Evolutionary conservation across 2,329 filamentous ascomycete species (phyloP), one percentile per base, ranked within the genome.

Genomic region (Simplicillium aogashimaense): DNA sequence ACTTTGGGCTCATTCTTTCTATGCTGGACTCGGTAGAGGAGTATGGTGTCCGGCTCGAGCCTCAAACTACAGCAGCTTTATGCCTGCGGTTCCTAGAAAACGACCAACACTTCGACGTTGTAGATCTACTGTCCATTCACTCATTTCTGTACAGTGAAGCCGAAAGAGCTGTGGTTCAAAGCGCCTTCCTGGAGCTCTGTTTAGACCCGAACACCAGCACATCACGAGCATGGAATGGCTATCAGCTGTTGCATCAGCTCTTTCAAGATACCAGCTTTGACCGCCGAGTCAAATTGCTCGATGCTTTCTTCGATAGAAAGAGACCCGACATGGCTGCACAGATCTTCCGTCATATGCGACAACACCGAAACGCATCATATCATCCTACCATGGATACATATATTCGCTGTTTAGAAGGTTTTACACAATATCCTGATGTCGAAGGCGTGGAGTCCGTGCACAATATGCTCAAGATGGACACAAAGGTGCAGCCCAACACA

Each of bases 401-500:
- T 55, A 73, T 86, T 3, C 65, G 72, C 29, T 89, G 81, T 45
- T 82, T 97, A 42, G 76, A 85, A 44, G 86, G 87, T 3, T 74
- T 95, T 17, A 81, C 81, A 3, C 59, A 61, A n/a, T 60, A 63
- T 33, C 62, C 63, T 1, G 64, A 67, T 40, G 25, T 63, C 2
- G 78, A 85, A 41, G 79, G 78, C 33, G 65, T 95, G 15, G 76
- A 79, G 43, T 76, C 83, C 45, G 76, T 94, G 2, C 84, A 95
- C 64, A 95, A 95, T 56, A 90, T 95, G 77, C 71, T 95, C 49
- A 97, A 95, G 64, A 81, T 95, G 58, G 92, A 98, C 58, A 73
- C 81, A n/a, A 75, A 77, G 33, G 72, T 97, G 30, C 79, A 89
- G 50, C 72, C 82, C 4, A 80, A 75, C 50, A 97, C 90, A 1